phyloP scores from a whole-genome alignment of 306 rosid genomes.

The Oemleria cerasiformis region DNA sequence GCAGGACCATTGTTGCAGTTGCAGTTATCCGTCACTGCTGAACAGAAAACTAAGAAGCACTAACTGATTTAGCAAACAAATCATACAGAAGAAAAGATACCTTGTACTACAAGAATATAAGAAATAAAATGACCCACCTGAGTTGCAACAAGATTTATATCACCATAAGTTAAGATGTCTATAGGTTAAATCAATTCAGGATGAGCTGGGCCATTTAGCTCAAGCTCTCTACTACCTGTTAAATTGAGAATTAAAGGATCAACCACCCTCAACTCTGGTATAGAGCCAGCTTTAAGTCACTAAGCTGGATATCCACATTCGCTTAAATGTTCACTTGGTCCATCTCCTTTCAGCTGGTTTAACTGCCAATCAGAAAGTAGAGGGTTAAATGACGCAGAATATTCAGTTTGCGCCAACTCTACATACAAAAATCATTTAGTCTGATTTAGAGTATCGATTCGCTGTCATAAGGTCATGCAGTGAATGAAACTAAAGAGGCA shows the following conservation, averaged over 20 bases:
- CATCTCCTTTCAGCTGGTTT: constrained; percentile 54
- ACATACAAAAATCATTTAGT: too few species aligned
- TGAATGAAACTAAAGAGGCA: constrained; percentile 11
- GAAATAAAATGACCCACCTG: too few species aligned
- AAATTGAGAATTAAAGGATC: constrained; percentile 83
- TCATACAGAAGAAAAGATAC: too few species aligned
- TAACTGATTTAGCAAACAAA: too few species aligned
- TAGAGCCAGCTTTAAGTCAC: constrained; percentile 73
- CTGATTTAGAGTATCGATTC: too few species aligned
- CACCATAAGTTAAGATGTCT: constrained; percentile 20
- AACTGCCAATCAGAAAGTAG: constrained; percentile 36
- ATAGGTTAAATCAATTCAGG: constrained; percentile 70
- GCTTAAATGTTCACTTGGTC: constrained; percentile 58
- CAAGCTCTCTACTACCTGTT: constrained; percentile 81
- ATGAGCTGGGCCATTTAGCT: constrained; percentile 70
- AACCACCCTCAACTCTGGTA: constrained; percentile 84
- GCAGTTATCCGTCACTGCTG: too few species aligned
- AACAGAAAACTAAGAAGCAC: too few species aligned
- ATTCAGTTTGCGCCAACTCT: too few species aligned
- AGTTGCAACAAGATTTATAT: too few species aligned
- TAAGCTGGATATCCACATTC: constrained; percentile 49
- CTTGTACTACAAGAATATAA: too few species aligned
- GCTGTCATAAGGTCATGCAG: too few species aligned
- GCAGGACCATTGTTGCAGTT: too few species aligned
- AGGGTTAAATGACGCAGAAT: background rate